Evolutionary conservation across 2,329 filamentous ascomycete genomes (phyloP), one percentile per base, ranked within the genome.

Genomic region (Hypoxylon sp.): DNA sequence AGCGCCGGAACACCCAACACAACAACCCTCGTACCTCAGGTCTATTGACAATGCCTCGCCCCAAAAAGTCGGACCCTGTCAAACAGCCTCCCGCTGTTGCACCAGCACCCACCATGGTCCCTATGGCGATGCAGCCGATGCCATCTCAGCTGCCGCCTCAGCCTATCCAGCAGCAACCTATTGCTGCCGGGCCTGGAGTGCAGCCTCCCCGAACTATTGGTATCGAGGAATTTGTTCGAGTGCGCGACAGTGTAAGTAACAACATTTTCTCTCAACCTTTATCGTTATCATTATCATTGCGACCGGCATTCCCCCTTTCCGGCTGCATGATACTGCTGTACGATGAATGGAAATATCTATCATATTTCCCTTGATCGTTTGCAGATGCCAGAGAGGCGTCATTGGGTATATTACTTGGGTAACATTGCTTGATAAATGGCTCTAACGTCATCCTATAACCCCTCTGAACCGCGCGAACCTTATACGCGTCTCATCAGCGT

Each of bases 241-340:
- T 93, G 50, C 87, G 92, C 73, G 92, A 96, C 76, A 89, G 88
- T 76, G 93, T 96, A 89, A 85, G 91, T 81, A 60, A 56, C 57
- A 51, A 41, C 64, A 46, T 67, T 59, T 63, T 55, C 20, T 19
- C 20, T 10, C 65, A 62, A 47, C 64, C 55, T 50, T 43, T 39
- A 39, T 24, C 44, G 2, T 49, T 46, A 15, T 37, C 30, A 34
- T 19, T 22, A 6, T n/a, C n/a, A 6, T 37, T 15, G 13, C 32
- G 15, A 37, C n/a, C 15, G 13, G 5, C 32, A 37, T 37, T 37
- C 13, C 13, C 13, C 13, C 13, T 34, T 15, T 34, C 8, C 13
- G 11, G n/a, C 4, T 37, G 5, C 32, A 5, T 1, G 32, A 7
- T n/a, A n/a, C n/a, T 34, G 15, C 8, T 13, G 11, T 37, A n/a